These are phyloP conservation scores for Catunica adiposa DNA, from an alignment of 2,329 filamentous ascomycete species.

Conservation along the genomic window DNA sequence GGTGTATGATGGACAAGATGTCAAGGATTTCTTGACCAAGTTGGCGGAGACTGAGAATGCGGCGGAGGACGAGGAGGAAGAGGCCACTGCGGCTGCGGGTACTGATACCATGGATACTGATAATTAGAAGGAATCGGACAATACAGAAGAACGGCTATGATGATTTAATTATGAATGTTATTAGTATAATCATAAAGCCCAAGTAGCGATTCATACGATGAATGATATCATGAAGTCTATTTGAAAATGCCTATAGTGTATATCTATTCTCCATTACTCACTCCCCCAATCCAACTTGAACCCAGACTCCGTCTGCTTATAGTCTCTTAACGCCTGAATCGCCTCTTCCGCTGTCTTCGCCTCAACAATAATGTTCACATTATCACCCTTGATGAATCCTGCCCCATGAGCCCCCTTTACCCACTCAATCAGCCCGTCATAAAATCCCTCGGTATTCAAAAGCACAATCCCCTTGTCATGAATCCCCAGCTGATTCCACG, in stretches of 20 bases:
- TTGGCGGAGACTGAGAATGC: constrained; percentile 35
- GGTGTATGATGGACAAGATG: constrained; percentile 76
- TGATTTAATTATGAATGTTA: constrained; percentile 2
- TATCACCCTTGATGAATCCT: constrained; percentile 58
- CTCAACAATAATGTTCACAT: constrained; percentile 63
- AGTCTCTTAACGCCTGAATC: constrained; percentile 51
- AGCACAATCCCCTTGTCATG: constrained; percentile 65
- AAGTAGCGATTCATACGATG: neutral
- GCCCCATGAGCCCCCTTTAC: constrained; percentile 56
- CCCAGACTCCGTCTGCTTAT: constrained; percentile 57
- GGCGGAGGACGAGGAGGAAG: constrained; percentile 24
- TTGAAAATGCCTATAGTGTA: neutral
- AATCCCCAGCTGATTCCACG: constrained; percentile 95
- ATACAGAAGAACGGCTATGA: neutral
- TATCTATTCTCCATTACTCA: constrained; percentile 27
- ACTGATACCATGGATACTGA: constrained; percentile 23
- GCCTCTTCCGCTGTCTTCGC: constrained; percentile 58
- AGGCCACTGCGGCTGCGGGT: constrained; percentile 23
- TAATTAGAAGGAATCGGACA: constrained; percentile 16
- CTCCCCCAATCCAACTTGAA: constrained; percentile 71
- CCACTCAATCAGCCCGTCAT: constrained; percentile 74
- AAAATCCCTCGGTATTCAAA: constrained; percentile 80
- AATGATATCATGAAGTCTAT: neutral
- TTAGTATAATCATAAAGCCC: neutral
- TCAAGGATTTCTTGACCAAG: constrained; percentile 72